Evolutionary conservation across 1,284 basidiomycete genomes (phyloP), one percentile per base, ranked within the genome.

Genomic region (Coniophora puteana): DNA sequence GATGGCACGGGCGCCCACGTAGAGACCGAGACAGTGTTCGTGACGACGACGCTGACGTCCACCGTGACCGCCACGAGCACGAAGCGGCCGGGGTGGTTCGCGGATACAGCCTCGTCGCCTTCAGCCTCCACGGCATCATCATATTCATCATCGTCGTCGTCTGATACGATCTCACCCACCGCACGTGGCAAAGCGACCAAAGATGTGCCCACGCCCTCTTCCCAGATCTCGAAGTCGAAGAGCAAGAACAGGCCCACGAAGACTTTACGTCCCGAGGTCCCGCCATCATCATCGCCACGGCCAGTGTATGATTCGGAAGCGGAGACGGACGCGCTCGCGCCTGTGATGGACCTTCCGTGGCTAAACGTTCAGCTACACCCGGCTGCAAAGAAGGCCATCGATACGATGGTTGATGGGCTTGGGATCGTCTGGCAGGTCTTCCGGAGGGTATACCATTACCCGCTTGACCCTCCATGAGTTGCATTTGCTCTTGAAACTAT

Each of bases 381-480:
- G 4, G 40, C 41, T 24, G 64, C 56, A 27, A 48, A 43, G 27
- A 23, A 44, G 38, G 48, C 53, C 8, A 48, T 51, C 16, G 59
- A 70, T 16, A 65, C 50, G 35, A 46, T 75, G 26, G 40, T 67
- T 23, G 55, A 51, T 28, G 62, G 66, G 12, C 47, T 71, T 40
- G 65, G 65, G 28, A 49, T 62, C n/a, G 56, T 76, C 12, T 80
- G 76, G 76, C 58, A 67, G 41, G 44, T 72, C 31, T 54, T 69
- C 35, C 63, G 70, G 50, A 74, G 58, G 59, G 63, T 62, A 27
- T 79, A 78, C 50, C 76, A 80, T 55, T 79, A 80, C 53, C 76
- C 78, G 11, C 52, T 79, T 38, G 68, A 73, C 50, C 74, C 78
- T 31, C 69, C 74, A 21, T 61, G 52, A 55, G 14, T 6, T 21